Evolutionary conservation across 805 yeast species (phyloP), one percentile per base, ranked within the genome.

Genomic region (Blastobotrys terrestris): DNA sequence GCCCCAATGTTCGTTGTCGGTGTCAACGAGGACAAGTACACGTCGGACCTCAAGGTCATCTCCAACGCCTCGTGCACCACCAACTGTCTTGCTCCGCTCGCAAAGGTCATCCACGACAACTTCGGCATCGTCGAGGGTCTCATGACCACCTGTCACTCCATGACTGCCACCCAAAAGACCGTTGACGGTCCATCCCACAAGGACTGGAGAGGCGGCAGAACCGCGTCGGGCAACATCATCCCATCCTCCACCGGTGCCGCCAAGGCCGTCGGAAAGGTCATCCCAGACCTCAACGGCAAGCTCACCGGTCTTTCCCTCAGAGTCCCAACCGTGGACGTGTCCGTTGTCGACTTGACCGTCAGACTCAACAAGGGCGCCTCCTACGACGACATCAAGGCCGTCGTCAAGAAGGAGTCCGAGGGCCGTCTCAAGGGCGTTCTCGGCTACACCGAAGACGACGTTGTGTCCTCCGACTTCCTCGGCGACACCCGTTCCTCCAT

Each of bases 131-230:
- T 84, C 69, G 89, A 87, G 74, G 96, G 95, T 76, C 80, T 89
- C 70, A 89, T 89, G 96, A 89, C 96, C 75, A 89, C 96, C 59
- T 91, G 89, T 62, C 96, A 89, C 83, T 87, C 96, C 70, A 85
- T 87, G 77, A 89, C 96, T 63, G 96, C 96, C 65, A 86, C 96
- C 67, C 96, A 89, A 77, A 89, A 89, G 84, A 85, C 95, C 58
- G 96, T 89, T 61, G 96, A 89, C 73, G 96, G 96, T 77, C 95
- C 96, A 67, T 87, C 96, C 72, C 89, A 84, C 82, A 89, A 89
- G 82, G 96, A 89, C 81, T 89, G 96, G 96, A 85, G 96, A 83
- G 96, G 96, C 73, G 96, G 96, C 74, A 86, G 96, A 79, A 85
- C 96, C 65, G 96, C 96, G 71, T 85, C 92, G 58, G 95, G 91